Conservation (phyloP, 176 grass and related monocot genomes). For the Ananas comosus region DNA sequence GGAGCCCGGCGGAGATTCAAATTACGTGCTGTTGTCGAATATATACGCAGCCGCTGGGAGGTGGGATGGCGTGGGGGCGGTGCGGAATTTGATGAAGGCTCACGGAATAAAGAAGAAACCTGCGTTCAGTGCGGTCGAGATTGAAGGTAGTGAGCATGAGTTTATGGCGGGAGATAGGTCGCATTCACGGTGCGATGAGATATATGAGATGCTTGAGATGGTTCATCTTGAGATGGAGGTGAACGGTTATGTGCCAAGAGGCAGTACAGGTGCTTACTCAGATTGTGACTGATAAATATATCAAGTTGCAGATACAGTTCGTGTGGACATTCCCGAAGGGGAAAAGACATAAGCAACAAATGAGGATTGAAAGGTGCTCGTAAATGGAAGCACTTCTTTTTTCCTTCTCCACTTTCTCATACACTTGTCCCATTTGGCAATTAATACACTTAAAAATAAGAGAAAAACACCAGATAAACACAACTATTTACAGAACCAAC, state of each 20-base stretch:
- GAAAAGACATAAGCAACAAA: no score
- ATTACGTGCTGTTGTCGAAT: conserved; percentile 71
- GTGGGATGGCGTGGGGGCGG: conserved; percentile 44
- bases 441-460: no score
- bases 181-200: conserved; percentile 23
- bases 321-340: no score
- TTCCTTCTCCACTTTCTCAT: no score
- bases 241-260: neutral
- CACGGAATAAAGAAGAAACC: conserved; percentile 49
- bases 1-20: conserved; percentile 43
- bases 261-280: neutral
- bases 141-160: conserved; percentile 42
- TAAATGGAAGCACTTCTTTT: no score
- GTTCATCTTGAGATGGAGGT: conserved; percentile 31
- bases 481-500: no score
- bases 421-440: no score
- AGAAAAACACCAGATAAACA: no score
- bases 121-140: conserved; percentile 46
- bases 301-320: no score
- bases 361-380: no score
- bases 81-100: conserved; percentile 41
- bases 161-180: conserved; percentile 43
- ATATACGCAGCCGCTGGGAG: conserved; percentile 40
- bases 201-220: conserved; percentile 40
- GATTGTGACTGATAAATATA: conserved; percentile 1